Evolutionary conservation across 345 rosid species (phyloP).

Genomic region (Hevea brasiliensis): DNA sequence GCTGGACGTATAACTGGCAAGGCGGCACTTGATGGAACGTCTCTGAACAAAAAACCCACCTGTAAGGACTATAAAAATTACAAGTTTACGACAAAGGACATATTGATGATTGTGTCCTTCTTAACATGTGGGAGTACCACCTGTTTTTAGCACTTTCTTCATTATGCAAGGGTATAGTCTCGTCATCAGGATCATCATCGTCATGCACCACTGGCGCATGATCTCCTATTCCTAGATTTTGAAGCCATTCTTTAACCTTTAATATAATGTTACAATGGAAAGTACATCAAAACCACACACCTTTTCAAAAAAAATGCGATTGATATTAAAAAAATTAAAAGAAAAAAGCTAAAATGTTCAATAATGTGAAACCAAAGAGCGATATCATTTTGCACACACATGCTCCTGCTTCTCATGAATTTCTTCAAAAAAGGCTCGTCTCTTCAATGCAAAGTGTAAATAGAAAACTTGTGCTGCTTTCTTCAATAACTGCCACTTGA

Average conservation of each 20-base stretch:
- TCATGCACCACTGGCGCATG: conserved; percentile 66
- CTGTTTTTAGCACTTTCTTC: conserved; percentile 83
- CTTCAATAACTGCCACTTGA: conserved; percentile 86
- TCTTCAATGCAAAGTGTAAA: conserved; percentile 91
- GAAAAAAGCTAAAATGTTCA: not conserved
- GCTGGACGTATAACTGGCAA: conserved; percentile 89
- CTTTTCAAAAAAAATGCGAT: not conserved
- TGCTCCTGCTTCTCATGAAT: conserved; percentile 99
- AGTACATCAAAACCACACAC: conserved; percentile 43
- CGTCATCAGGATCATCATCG: conserved; percentile 82
- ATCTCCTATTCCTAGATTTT: conserved; percentile 98
- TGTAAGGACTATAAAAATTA: conserved; percentile 29
- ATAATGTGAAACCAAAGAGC: not conserved
- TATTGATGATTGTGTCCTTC: not conserved
- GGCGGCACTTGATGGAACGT: conserved; percentile 98
- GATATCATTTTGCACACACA: conserved; percentile 42
- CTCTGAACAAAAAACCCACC: conserved; percentile 63
- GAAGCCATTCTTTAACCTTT: conserved; percentile 99
- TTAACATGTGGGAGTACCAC: conserved; percentile 34
- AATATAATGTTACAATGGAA: conserved; percentile 48
- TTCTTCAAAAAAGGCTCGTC: conserved; percentile 86
- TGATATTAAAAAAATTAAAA: not conserved
- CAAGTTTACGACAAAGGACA: not conserved
- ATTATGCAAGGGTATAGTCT: conserved; percentile 54
- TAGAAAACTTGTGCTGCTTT: conserved; percentile 88